A percentile compares a stretch with the other conserved stretches of the same genome.
phyloP scores from a whole-genome alignment of 2,329 filamentous ascomycete species.

The Graphilbum sp. region DNA sequence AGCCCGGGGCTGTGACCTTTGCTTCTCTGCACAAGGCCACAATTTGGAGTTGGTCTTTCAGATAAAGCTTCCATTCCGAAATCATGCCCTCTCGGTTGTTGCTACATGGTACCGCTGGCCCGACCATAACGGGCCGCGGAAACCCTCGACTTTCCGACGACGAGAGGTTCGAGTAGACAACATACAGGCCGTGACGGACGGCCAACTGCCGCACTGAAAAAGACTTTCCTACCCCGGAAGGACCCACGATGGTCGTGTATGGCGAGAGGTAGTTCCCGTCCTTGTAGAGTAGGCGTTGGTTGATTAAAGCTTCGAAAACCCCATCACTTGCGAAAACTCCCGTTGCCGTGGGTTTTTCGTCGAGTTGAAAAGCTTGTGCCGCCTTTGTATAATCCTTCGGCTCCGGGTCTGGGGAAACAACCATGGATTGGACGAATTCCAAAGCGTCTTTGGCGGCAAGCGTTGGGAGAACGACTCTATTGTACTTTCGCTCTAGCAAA shows the following conservation, averaged over 20 bases:
- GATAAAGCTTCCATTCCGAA: neutral
- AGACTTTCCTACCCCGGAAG: neutral
- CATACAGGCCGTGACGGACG: neutral
- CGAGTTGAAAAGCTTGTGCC: neutral
- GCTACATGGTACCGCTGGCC: neutral
- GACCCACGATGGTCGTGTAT: neutral
- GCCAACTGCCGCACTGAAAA: neutral
- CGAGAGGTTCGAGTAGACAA: neutral
- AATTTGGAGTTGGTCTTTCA: neutral
- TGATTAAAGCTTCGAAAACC: neutral
- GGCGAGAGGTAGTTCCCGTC: neutral
- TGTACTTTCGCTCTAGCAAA: too few species aligned
- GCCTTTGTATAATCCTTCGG: neutral
- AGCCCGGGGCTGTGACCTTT: neutral
- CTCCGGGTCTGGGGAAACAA: too few species aligned
- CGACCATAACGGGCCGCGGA: neutral
- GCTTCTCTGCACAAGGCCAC: neutral
- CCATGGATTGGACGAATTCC: too few species aligned
- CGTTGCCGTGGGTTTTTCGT: neutral
- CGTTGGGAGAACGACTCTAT: too few species aligned
- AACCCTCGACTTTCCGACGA: neutral
- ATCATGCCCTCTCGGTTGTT: neutral
- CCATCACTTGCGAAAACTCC: neutral
- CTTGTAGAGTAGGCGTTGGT: neutral
- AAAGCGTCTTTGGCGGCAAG: too few species aligned